Evolutionary conservation across 164 flowering plant species (phyloP).

Genomic region (Liriodendron chinense): DNA sequence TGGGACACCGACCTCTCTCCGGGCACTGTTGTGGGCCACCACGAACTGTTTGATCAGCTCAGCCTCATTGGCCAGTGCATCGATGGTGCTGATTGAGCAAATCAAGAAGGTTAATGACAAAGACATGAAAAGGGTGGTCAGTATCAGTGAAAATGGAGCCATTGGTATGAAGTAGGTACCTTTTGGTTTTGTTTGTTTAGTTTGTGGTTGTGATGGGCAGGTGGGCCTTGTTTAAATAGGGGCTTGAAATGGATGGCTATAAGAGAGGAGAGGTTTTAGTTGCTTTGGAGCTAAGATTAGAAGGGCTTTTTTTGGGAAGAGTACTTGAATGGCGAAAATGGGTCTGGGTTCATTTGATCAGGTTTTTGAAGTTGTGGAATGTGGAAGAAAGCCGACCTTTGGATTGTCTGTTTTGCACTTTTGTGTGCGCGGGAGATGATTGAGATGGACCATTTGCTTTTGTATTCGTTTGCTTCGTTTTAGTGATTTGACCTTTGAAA

Average conservation of each 20-base stretch:
- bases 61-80: neutral
- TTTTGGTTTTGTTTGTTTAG: too few relatives aligned
- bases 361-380: neutral
- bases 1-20: constrained; percentile 19
- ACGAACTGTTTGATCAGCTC: constrained; percentile 17
- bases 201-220: too few relatives aligned
- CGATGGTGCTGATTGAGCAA: neutral
- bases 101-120: neutral
- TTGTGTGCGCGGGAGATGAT: neutral
- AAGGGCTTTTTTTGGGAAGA: too few relatives aligned
- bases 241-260: neutral
- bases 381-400: neutral
- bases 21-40: constrained; percentile 23
- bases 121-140: neutral
- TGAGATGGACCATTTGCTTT: neutral
- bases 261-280: neutral
- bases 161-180: too few relatives aligned
- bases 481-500: neutral
- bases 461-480: neutral
- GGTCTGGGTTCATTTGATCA: neutral
- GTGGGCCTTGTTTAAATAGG: too few relatives aligned
- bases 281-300: neutral
- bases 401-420: neutral
- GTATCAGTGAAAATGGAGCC: neutral
- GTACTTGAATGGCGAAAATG: neutral